Conservation (phyloP, 2,329 filamentous ascomycete genomes). For the Thelonectria olida region DNA sequence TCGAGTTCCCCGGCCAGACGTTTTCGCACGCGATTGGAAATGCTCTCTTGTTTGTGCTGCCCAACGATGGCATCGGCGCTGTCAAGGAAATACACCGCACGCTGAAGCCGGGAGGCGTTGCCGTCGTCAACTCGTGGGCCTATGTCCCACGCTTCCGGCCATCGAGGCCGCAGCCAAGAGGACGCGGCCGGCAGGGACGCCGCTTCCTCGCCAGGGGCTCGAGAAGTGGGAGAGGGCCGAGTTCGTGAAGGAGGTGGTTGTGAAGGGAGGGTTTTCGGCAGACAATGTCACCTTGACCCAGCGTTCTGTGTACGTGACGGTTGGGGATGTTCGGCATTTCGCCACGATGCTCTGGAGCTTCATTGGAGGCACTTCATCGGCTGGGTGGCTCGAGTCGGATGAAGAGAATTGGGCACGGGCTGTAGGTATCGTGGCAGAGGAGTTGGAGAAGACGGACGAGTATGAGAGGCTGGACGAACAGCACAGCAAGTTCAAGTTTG, state of each 20-base stretch:
- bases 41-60: background rate
- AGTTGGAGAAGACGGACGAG: fast-evolving
- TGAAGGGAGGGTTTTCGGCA: too few relatives aligned
- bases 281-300: fast-evolving
- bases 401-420: slow-evolving; percentile 15
- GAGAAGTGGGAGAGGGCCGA: slow-evolving; percentile 13
- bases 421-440: background rate
- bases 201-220: background rate
- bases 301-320: background rate
- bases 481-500: slow-evolving; percentile 9
- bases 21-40: slow-evolving; percentile 14
- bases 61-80: background rate
- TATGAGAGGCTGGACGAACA: background rate
- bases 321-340: slow-evolving; percentile 7
- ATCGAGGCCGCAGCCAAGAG: background rate
- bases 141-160: too few relatives aligned
- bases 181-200: background rate
- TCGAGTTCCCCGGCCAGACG: fast-evolving
- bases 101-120: background rate
- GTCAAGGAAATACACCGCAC: slow-evolving; percentile 1
- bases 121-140: too few relatives aligned
- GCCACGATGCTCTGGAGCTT: slow-evolving; percentile 19
- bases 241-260: fast-evolving
- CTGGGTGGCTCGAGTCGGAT: slow-evolving; percentile 18
- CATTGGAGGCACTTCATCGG: slow-evolving; percentile 4